phyloP scores from a whole-genome alignment of 768 basidiomycete species.

The Phanerochaete carnosa region DNA sequence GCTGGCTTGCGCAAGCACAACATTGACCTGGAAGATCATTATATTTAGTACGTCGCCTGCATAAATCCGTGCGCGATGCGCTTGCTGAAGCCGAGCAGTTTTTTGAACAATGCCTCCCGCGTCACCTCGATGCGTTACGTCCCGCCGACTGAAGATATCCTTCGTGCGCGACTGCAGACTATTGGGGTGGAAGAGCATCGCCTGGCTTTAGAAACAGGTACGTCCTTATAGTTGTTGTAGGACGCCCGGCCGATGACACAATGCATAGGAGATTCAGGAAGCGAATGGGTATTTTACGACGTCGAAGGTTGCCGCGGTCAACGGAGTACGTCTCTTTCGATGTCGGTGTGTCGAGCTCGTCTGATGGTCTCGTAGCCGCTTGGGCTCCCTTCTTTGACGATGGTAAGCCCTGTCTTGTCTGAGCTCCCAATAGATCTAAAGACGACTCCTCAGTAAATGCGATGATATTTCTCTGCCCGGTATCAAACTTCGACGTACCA shows the following conservation, averaged over 20 bases:
- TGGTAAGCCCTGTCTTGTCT: constrained; percentile 32
- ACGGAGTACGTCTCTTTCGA: constrained; percentile 38
- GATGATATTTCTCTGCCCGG: constrained; percentile 65
- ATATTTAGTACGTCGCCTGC: constrained; percentile 51
- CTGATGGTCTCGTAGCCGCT: constrained; percentile 36
- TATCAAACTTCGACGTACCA: constrained; percentile 63
- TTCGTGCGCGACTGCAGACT: constrained; percentile 62
- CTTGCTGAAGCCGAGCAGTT: constrained; percentile 34
- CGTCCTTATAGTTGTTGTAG: constrained; percentile 2
- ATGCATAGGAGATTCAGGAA: constrained; percentile 21
- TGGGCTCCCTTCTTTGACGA: constrained; percentile 74
- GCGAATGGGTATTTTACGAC: constrained; percentile 64
- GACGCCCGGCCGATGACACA: not conserved
- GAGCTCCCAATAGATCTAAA: not conserved
- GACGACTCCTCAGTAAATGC: constrained; percentile 43
- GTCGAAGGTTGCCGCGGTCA: constrained; percentile 60
- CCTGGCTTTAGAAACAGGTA: constrained; percentile 46
- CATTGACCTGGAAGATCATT: constrained; percentile 51
- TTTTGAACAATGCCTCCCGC: constrained; percentile 52
- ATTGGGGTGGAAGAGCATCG: constrained; percentile 63
- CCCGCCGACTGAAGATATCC: constrained; percentile 58
- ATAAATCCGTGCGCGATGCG: not conserved
- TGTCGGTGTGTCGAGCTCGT: not conserved
- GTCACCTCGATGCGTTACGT: constrained; percentile 48
- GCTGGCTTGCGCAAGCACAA: constrained; percentile 38